Conservation (phyloP, 2,329 filamentous ascomycete species). For the Tolypocladium capitatum region DNA sequence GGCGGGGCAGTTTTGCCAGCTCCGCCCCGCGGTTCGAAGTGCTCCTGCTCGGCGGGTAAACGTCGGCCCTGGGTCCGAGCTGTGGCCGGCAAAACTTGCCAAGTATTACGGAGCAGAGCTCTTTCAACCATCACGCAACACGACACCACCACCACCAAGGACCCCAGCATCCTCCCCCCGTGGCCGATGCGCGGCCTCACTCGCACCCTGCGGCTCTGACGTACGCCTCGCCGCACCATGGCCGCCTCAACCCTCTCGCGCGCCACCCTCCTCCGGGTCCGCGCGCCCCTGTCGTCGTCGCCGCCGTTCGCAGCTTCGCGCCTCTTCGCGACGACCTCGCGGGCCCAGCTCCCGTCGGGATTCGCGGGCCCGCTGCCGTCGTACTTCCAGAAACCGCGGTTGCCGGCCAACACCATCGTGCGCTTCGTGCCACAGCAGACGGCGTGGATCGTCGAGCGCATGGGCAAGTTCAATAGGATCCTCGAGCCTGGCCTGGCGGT, state of each 20-base stretch:
- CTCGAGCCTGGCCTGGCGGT: slow-evolving; percentile 84
- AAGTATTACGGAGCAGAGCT: too few species aligned
- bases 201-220: slow-evolving; percentile 4
- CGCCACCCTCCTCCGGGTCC: slow-evolving; percentile 4
- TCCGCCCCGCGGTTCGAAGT: not conserved
- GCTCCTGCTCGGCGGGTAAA: not conserved
- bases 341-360: slow-evolving; percentile 18
- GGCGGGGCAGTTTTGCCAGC: slow-evolving; percentile 8
- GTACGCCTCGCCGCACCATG: slow-evolving; percentile 9
- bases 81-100: too few species aligned
- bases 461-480: slow-evolving; percentile 95
- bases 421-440: slow-evolving; percentile 99
- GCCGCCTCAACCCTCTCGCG: slow-evolving; percentile 13
- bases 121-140: not conserved
- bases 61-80: not conserved
- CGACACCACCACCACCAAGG: not conserved
- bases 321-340: slow-evolving; percentile 18
- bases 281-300: slow-evolving; percentile 4
- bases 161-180: not conserved
- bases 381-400: slow-evolving; percentile 64
- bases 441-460: slow-evolving; percentile 98
- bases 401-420: slow-evolving; percentile 88
- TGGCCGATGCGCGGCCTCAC: slow-evolving; percentile 4
- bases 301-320: slow-evolving; percentile 10
- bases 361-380: slow-evolving; percentile 35